Evolutionary conservation across 1,284 basidiomycete species (phyloP), one percentile per base, ranked within the genome.

Genomic region (Apiotrichum veenhuisii): DNA sequence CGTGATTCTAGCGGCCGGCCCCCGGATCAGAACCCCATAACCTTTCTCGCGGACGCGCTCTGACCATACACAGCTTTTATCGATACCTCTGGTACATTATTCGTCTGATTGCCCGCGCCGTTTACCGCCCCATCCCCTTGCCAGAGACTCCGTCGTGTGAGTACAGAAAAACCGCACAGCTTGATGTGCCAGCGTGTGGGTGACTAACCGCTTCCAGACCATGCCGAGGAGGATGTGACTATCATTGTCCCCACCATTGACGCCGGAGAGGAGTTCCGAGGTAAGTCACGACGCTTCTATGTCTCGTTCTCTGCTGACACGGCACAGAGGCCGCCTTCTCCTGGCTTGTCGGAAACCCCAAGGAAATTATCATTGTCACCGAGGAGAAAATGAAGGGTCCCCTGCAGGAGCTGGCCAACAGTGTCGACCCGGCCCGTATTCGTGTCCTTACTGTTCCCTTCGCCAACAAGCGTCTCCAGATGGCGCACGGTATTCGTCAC

Each of bases 201-300:
- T 22, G 7, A 22, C 30, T 34, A 23, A 47, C 47, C 17, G n/a
- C 2, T n/a, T n/a, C n/a, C 56, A 63, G 61, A 63, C 54, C 53
- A 50, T 65, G 88, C 91, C 49, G 82, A 83, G 7, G 91, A 94
- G 75, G 91, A 95, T 81, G 91, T 95, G 64, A 94, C 91, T 27
- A 92, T 93, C 72, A 91, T 95, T 62, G 91, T 94, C 3, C 91
- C 91, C 38, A 94, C 91, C 62, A 94, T 95, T 71, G 91, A 95
- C 72, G 91, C 91, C 15, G 91, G 91, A 49, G 89, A 92, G 72
- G 90, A 92, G 77, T 93, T 95, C 81, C 89, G 89, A 57, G 74
- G 74, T 74, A 58, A 56, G 73, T 57, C 15, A 11, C 4, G 14
- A 25, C 22, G 12, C 18, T 23, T 43, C 12, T 41, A 9, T 33